phyloP scores from a whole-genome alignment of 495 filamentous ascomycete species.

The Hypoxylon cercidicola region DNA sequence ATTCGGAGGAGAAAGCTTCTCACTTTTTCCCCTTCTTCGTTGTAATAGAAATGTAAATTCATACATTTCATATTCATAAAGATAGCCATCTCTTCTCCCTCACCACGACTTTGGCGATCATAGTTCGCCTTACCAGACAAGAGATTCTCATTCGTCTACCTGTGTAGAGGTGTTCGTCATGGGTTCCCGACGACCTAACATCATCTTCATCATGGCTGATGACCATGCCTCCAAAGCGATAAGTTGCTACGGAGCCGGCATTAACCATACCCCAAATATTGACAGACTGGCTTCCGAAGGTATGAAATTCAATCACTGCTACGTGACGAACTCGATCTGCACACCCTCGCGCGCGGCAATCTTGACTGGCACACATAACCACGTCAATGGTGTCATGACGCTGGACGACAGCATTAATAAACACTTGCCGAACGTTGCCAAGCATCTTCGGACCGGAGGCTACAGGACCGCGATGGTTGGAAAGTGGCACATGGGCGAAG shows the following conservation, averaged over 20 bases:
- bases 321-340: conserved; percentile 60
- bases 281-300: conserved; percentile 55
- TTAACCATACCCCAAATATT: conserved; percentile 57
- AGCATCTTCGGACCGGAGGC: conserved; percentile 51
- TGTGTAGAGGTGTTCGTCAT: conserved; percentile 11
- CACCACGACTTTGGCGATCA: neutral
- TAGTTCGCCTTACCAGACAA: neutral
- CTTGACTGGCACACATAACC: conserved; percentile 57
- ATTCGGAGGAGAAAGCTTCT: neutral
- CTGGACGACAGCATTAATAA: conserved; percentile 56
- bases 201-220: conserved; percentile 61
- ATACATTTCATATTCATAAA: neutral
- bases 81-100: neutral
- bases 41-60: neutral
- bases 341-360: conserved; percentile 56
- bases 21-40: neutral
- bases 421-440: conserved; percentile 56
- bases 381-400: conserved; percentile 57
- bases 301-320: conserved; percentile 62
- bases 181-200: conserved; percentile 46
- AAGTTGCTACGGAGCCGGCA: conserved; percentile 52
- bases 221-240: conserved; percentile 60
- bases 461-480: conserved; percentile 58
- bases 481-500: conserved; percentile 60
- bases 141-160: neutral